Conservation (phyloP, 108 stramenopile genomes). For the Pseudonitzschia delicatissima region DNA sequence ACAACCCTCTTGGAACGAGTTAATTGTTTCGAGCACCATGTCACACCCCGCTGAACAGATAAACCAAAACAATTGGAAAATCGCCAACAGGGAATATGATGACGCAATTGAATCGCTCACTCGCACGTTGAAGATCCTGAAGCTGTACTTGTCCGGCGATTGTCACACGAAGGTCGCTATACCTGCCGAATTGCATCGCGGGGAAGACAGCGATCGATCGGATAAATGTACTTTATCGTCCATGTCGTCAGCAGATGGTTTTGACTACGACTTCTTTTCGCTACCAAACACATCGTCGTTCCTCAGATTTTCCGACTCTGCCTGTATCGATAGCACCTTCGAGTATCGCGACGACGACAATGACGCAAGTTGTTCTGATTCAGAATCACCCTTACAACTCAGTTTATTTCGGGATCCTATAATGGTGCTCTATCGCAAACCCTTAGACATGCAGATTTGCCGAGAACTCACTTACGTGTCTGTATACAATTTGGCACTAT, state of each 20-base stretch:
- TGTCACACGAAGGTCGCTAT: constrained; percentile 2
- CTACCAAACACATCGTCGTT: background rate
- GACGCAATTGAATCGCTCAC: constrained; percentile 17
- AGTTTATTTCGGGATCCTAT: constrained; percentile 26
- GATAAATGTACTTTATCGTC: background rate
- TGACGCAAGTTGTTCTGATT: background rate
- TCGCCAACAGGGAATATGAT: constrained; percentile 19
- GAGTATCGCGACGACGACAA: background rate
- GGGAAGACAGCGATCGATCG: background rate
- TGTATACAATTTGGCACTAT: constrained; percentile 28
- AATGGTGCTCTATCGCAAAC: background rate
- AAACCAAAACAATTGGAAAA: constrained; percentile 4
- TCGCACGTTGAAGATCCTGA: constrained; percentile 8
- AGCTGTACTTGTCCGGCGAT: constrained; percentile 24
- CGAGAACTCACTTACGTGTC: constrained; percentile 19
- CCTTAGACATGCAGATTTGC: constrained; percentile 6
- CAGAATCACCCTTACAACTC: background rate
- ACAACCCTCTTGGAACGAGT: too few species aligned
- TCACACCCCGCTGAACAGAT: constrained; percentile 11
- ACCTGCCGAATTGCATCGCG: background rate
- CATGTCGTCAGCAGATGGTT: background rate
- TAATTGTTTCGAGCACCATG: too few species aligned
- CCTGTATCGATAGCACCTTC: background rate
- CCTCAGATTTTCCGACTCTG: background rate
- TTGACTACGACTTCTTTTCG: constrained; percentile 19